Evolutionary conservation across 129 eudicot genomes (phyloP).

Genomic region (Lactuca sativa): DNA sequence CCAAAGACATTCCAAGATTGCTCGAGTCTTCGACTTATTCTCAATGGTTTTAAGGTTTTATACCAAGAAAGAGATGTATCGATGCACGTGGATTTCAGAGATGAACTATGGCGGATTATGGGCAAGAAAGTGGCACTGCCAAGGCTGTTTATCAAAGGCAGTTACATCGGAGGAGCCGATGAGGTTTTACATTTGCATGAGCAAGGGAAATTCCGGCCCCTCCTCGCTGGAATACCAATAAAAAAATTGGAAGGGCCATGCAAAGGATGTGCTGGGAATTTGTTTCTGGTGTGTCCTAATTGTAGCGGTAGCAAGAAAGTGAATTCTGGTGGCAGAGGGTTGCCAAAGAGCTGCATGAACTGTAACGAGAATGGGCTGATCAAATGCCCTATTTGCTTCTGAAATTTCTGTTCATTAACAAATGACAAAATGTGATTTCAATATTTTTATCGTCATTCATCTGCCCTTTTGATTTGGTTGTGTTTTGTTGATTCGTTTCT

Average conservation of each 20-base stretch:
- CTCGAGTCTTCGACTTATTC: constrained; percentile 52
- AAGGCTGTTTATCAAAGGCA: constrained; percentile 73
- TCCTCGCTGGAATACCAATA: constrained; percentile 60
- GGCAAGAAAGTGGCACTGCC: constrained; percentile 77
- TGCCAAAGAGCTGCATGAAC: constrained; percentile 40
- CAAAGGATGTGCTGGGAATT: constrained; percentile 66
- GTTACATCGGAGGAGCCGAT: constrained; percentile 88
- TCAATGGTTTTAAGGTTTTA: constrained; percentile 52
- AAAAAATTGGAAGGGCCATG: constrained; percentile 45
- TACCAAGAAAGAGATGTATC: constrained; percentile 76
- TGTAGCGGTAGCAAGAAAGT: constrained; percentile 77
- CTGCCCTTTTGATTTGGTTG: no score
- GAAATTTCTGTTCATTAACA: constrained; percentile 28
- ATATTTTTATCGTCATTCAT: background rate
- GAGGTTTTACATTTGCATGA: constrained; percentile 68
- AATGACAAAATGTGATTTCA: constrained; percentile 15
- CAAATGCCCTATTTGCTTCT: constrained; percentile 76
- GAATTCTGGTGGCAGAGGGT: constrained; percentile 33
- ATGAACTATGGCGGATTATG: constrained; percentile 64
- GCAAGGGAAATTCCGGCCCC: constrained; percentile 61
- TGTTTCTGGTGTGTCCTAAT: constrained; percentile 61
- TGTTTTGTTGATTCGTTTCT: no score
- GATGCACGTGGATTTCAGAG: constrained; percentile 67
- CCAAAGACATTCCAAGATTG: constrained; percentile 84
- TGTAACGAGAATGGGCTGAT: constrained; percentile 87